phyloP scores from a whole-genome alignment of 257 asterid species.

The Hygrophila difformis region DNA sequence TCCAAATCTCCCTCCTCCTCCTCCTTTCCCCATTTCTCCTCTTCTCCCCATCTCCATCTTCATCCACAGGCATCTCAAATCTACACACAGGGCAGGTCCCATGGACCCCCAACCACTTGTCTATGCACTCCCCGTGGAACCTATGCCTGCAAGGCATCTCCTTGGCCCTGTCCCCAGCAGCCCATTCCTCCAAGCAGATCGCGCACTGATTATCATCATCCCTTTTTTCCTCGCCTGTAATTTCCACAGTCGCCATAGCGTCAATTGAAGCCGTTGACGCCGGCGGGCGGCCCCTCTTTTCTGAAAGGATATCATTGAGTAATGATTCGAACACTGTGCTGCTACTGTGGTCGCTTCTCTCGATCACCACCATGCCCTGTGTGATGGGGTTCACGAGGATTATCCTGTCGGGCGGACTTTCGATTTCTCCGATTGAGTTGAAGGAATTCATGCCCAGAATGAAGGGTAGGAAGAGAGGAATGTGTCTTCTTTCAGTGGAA shows the following conservation, averaged over 20 bases:
- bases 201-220: slow-evolving; percentile 31
- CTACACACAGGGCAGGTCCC: slow-evolving; percentile 87
- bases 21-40: slow-evolving; percentile 24
- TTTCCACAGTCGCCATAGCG: slow-evolving; percentile 35
- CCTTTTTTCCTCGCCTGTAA: slow-evolving; percentile 15
- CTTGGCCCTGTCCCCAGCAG: slow-evolving; percentile 30
- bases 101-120: slow-evolving; percentile 58
- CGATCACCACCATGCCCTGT: slow-evolving; percentile 47
- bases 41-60: slow-evolving; percentile 14
- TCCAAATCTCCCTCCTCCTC: slow-evolving; percentile 44
- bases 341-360: slow-evolving; percentile 14
- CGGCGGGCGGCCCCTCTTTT: slow-evolving; percentile 50
- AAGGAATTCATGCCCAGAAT: slow-evolving; percentile 25
- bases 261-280: slow-evolving; percentile 70
- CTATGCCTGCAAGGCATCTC: slow-evolving; percentile 73
- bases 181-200: slow-evolving; percentile 69
- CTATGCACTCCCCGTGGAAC: slow-evolving; percentile 53
- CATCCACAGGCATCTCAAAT: slow-evolving; percentile 59
- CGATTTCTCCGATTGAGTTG: slow-evolving; percentile 20
- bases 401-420: slow-evolving; percentile 31
- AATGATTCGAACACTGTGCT: slow-evolving; percentile 23
- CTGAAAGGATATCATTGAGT: slow-evolving; percentile 25
- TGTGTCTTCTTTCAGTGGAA: slow-evolving; percentile 37
- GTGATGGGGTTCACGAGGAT: slow-evolving; percentile 50
- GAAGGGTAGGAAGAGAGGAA: slow-evolving; percentile 38